These are phyloP conservation scores for Eucalyptus regnans DNA, from an alignment of 345 rosid genomes.

Conservation along the genomic window DNA sequence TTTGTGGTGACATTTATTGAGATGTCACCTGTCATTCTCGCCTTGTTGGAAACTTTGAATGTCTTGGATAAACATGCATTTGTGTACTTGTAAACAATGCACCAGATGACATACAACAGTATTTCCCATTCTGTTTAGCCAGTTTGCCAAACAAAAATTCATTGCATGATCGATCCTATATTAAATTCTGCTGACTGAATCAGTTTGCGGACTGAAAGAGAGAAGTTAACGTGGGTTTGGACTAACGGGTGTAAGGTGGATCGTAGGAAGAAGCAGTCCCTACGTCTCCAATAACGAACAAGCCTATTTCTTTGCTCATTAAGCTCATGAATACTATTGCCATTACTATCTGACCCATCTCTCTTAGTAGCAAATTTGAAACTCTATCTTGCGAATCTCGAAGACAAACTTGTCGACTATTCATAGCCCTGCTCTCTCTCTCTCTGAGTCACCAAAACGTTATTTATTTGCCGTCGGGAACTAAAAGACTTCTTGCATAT, in stretches of 20 bases:
- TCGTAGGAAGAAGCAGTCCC: constrained; percentile 15
- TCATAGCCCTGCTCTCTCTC: not conserved
- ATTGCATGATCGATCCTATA: not conserved
- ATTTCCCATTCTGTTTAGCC: not conserved
- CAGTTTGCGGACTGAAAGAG: not conserved
- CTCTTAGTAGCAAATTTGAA: not conserved
- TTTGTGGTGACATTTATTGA: not conserved
- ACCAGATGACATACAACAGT: not conserved
- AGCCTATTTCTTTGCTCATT: not conserved
- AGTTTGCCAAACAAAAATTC: not conserved
- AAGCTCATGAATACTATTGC: not conserved
- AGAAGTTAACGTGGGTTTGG: not conserved
- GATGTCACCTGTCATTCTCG: not conserved
- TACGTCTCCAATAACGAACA: constrained; percentile 1
- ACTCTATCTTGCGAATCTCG: not conserved
- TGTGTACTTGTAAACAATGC: not conserved
- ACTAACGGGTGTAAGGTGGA: constrained; percentile 9
- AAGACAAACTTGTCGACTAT: not conserved
- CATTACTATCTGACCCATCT: not conserved
- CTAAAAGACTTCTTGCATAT: not conserved
- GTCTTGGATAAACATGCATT: not conserved
- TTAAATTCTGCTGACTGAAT: not conserved
- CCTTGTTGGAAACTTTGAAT: not conserved
- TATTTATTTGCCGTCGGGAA: not conserved
- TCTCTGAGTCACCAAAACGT: too few species aligned